Conservation (phyloP, 306 rosid species). For the Arachis stenosperma region DNA sequence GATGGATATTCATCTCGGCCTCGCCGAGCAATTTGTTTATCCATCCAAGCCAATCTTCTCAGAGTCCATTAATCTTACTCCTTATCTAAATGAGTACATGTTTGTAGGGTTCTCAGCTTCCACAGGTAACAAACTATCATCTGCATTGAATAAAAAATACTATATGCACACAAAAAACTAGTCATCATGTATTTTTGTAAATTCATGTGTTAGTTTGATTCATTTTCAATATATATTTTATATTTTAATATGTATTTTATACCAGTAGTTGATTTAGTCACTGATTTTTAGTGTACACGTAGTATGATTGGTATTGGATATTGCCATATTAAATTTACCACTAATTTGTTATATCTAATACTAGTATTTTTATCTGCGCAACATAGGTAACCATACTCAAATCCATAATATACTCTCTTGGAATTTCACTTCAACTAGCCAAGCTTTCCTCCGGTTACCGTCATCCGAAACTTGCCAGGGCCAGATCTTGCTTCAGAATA, state of each 20-base stretch:
- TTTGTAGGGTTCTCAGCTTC: constrained; percentile 88
- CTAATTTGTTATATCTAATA: too few species aligned
- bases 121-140: constrained; percentile 45
- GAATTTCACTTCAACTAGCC: constrained; percentile 69
- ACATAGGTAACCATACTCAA: constrained; percentile 69
- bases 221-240: too few species aligned
- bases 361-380: too few species aligned
- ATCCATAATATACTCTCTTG: constrained; percentile 72
- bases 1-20: constrained; percentile 66
- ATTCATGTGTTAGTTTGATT: too few species aligned
- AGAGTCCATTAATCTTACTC: constrained; percentile 43
- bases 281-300: too few species aligned
- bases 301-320: too few species aligned
- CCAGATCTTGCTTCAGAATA: constrained; percentile 51
- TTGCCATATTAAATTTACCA: too few species aligned
- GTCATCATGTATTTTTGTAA: too few species aligned
- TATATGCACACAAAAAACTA: too few species aligned
- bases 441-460: constrained; percentile 68
- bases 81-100: constrained; percentile 73
- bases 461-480: constrained; percentile 62
- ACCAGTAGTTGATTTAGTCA: too few species aligned
- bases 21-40: constrained; percentile 35
- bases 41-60: constrained; percentile 64
- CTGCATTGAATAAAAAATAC: too few species aligned
- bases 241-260: too few species aligned